Base-by-base conservation (phyloP, 75 land plant genomes). In the Isoetes taiwanensis region DNA sequence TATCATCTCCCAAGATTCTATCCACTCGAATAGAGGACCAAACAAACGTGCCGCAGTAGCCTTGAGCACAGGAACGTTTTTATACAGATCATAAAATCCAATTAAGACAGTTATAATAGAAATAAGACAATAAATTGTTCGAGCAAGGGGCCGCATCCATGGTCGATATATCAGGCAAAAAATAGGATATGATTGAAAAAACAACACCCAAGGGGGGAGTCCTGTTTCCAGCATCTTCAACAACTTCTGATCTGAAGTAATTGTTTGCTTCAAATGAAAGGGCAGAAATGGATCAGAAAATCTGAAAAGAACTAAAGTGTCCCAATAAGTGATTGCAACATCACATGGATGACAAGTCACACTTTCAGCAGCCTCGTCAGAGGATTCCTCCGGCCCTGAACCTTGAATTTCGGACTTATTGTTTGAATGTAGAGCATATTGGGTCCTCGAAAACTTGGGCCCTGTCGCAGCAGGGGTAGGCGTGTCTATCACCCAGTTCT, bases 11-110 rank as follows among this genome's bases (percentile, higher is more conserved):
- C 84, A 87, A 9, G 67, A 64, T 64, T 87, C 94, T 31, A 87
- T 80, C 94, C 88, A 83, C 40, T 81, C 83, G 64, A 91, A 78
- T 31, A 91, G 73, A 4, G 97, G 97, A 19, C 95, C 95, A 64
- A 57, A 76, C 5, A 91, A 41, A 21, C 72, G 68, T 25, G 82
- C 75, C 0, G 78, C 82, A 5, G 94, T 78, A 34, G 82, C 87
- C 64, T 86, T 90, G 4, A 90, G 71, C 33, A 91, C 67, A 10
- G 97, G 97, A 12, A 91, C 83, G 70, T 91, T 91, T 64, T 91
- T 91, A 73, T 91, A 91, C 39, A 91, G 52, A 58, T 91, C 97
- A 71, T 91, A 91, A 54, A 87, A 91, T 30, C 89, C 97, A 43
- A 91, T 91, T 19, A 87, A 41, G 35, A 86, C 85, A 30, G 97